A percentile compares a stretch with the other conserved stretches of the same genome.
These are phyloP conservation scores for Capsella rubella DNA, from an alignment of 441 rosid species.

Conservation along the genomic window DNA sequence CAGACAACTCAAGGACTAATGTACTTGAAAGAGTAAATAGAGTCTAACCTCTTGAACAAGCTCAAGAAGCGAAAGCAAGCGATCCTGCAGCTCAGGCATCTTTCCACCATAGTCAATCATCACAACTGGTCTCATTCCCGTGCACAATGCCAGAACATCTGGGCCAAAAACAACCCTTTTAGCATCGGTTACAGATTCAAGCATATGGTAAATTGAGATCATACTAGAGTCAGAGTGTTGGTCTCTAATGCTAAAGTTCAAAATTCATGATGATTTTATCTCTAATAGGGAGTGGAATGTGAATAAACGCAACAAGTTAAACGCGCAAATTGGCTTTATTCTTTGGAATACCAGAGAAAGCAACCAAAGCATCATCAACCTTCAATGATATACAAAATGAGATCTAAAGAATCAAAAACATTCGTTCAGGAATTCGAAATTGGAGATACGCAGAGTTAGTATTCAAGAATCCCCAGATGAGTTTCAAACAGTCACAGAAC, in stretches of 20 bases:
- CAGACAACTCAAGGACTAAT: constrained; percentile 8
- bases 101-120: constrained; percentile 98
- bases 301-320: constrained; percentile 24
- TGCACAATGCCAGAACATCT: constrained; percentile 83
- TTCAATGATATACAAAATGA: not conserved
- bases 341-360: not conserved
- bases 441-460: not conserved
- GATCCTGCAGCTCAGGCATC: constrained; percentile 85
- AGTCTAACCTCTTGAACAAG: constrained; percentile 65
- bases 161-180: constrained; percentile 39
- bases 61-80: constrained; percentile 65
- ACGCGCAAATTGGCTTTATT: not conserved
- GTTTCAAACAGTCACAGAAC: not conserved
- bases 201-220: constrained; percentile 5
- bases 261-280: not conserved
- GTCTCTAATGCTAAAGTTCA: constrained; percentile 13
- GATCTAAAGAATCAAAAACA: not conserved
- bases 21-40: constrained; percentile 3
- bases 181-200: constrained; percentile 16
- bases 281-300: not conserved
- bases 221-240: constrained; percentile 14
- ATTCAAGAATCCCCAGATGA: not conserved
- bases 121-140: constrained; percentile 86
- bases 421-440: not conserved
- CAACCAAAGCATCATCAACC: constrained; percentile 23